Conservation (phyloP, 1,284 basidiomycete species). For the Sporisorium graminicola region DNA sequence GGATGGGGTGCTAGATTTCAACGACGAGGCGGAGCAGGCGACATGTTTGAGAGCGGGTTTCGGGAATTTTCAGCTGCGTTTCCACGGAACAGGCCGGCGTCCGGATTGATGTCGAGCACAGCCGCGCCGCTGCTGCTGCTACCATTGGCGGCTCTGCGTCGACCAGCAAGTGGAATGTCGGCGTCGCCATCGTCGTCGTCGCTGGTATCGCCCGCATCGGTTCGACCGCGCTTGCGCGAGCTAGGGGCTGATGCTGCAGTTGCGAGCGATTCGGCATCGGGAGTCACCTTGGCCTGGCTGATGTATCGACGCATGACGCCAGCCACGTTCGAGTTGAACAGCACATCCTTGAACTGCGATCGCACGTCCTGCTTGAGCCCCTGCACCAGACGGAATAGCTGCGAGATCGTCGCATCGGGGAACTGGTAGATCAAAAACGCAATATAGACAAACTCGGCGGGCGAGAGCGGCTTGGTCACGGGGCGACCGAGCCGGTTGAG, state of each 20-base stretch:
- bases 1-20: neutral
- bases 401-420: slow-evolving; percentile 19
- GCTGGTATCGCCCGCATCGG: slow-evolving; percentile 7
- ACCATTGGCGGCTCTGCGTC: slow-evolving; percentile 11
- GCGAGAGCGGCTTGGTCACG: slow-evolving; percentile 40
- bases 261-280: slow-evolving; percentile 10
- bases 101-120: slow-evolving; percentile 28
- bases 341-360: slow-evolving; percentile 47
- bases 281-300: slow-evolving; percentile 7
- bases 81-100: slow-evolving; percentile 30
- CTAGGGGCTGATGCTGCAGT: neutral
- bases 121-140: neutral
- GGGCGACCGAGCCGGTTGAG: slow-evolving; percentile 17
- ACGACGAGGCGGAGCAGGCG: slow-evolving; percentile 12
- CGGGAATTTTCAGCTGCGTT: slow-evolving; percentile 1
- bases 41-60: slow-evolving; percentile 32
- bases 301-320: slow-evolving; percentile 37
- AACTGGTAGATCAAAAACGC: slow-evolving; percentile 47
- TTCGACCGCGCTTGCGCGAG: slow-evolving; percentile 1
- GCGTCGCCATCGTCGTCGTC: slow-evolving; percentile 17
- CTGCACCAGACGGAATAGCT: slow-evolving; percentile 41
- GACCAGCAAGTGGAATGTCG: slow-evolving; percentile 17
- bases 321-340: slow-evolving; percentile 40
- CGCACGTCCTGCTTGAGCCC: slow-evolving; percentile 44
- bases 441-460: slow-evolving; percentile 53